Evolutionary conservation across 257 asterid genomes (phyloP).

Genomic region (Solanum chiquidenum): DNA sequence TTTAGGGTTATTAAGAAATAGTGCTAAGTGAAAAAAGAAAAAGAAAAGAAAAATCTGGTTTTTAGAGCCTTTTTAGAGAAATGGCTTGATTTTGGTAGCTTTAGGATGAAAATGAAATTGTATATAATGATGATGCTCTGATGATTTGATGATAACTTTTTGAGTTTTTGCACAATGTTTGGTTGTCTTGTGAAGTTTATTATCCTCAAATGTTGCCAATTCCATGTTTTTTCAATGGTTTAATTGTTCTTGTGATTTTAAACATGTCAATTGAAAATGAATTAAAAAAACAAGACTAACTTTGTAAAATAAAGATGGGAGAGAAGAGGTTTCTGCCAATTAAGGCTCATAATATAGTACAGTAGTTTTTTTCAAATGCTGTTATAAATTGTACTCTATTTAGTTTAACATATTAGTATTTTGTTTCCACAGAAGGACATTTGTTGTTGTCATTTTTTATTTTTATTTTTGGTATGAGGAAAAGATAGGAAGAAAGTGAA

Average conservation of each 20-base stretch:
- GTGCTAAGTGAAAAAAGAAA: not conserved
- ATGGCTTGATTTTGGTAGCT: not conserved
- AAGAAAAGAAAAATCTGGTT: not conserved
- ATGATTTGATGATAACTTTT: not conserved
- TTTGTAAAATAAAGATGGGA: not conserved
- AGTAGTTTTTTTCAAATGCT: not conserved
- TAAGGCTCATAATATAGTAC: not conserved
- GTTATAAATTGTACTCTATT: not conserved
- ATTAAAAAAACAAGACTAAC: not conserved
- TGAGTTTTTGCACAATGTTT: not conserved
- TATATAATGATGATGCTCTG: not conserved
- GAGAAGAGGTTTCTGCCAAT: not conserved
- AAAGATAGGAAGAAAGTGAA: not conserved
- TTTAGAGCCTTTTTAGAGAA: not conserved
- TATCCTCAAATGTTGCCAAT: not conserved
- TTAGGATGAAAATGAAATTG: not conserved
- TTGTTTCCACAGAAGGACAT: not conserved
- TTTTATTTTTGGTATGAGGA: not conserved
- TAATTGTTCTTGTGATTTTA: not conserved
- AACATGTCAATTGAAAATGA: no score
- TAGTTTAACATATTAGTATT: not conserved
- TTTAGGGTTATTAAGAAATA: not conserved
- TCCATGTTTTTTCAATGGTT: not conserved
- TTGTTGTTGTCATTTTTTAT: not conserved
- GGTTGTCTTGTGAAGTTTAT: not conserved